Evolutionary conservation across 1,284 basidiomycete species (phyloP).

Genomic region (Coniophora puteana): DNA sequence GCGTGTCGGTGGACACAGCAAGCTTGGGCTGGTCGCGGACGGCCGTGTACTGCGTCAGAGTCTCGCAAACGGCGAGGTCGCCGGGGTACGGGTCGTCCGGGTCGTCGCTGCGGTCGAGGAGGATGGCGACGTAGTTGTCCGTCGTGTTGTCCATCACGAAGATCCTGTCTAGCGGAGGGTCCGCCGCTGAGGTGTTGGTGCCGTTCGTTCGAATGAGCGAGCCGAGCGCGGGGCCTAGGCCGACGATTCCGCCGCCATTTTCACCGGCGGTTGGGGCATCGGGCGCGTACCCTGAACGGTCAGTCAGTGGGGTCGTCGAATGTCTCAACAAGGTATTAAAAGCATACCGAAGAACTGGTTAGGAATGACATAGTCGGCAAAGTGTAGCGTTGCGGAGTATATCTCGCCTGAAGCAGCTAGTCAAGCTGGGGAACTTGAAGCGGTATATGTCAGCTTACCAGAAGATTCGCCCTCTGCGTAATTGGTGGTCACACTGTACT

Average conservation of each 20-base stretch:
- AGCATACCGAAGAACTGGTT: constrained; percentile 63
- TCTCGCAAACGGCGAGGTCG: constrained; percentile 44
- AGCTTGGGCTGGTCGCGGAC: constrained; percentile 41
- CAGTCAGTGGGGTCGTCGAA: constrained; percentile 2
- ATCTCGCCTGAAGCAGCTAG: constrained; percentile 38
- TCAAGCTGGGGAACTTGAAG: constrained; percentile 4
- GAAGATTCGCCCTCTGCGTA: constrained; percentile 23
- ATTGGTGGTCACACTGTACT: constrained; percentile 12
- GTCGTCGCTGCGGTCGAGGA: constrained; percentile 43
- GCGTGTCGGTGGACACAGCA: constrained; percentile 36
- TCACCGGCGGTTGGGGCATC: constrained; percentile 27
- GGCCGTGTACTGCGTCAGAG: constrained; percentile 36
- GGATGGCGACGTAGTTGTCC: constrained; percentile 54
- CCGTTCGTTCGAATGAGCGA: constrained; percentile 23
- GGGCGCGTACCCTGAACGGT: constrained; percentile 28
- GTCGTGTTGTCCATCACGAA: constrained; percentile 54
- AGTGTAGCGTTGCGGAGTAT: constrained; percentile 47
- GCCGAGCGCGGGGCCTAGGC: constrained; percentile 47
- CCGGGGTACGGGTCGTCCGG: constrained; percentile 41
- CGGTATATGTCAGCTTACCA: constrained; percentile 6
- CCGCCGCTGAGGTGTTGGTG: constrained; percentile 28
- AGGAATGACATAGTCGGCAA: constrained; percentile 49
- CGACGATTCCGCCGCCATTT: constrained; percentile 40
- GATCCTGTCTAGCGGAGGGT: constrained; percentile 58
- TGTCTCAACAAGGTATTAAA: background rate